Conservation (phyloP, 2,329 filamentous ascomycete species). For the Aschersonia sp. region DNA sequence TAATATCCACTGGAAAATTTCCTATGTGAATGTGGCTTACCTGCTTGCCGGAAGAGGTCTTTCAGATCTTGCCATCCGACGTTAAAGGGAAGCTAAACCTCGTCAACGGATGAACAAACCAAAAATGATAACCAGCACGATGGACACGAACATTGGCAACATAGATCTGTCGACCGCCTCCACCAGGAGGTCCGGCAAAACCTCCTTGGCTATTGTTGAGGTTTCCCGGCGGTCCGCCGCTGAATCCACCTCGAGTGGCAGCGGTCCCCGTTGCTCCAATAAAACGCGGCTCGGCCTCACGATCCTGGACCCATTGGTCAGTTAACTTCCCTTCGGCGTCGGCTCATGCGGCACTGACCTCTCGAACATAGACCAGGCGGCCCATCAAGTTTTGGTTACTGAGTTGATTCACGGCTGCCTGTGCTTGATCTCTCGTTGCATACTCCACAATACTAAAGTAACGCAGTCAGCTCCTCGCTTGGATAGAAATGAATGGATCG, state of each 20-base stretch:
- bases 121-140: not conserved
- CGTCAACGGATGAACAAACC: slow-evolving; percentile 3
- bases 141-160: slow-evolving; percentile 81
- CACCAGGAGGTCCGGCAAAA: slow-evolving; percentile 31
- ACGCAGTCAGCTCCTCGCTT: not conserved
- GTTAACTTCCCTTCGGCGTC: not conserved
- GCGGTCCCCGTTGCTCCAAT: slow-evolving; percentile 54
- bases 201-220: slow-evolving; percentile 38
- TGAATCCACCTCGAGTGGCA: slow-evolving; percentile 47
- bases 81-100: slow-evolving; percentile 74
- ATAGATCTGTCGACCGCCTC: slow-evolving; percentile 75
- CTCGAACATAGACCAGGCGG: slow-evolving; percentile 93
- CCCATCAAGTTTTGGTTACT: slow-evolving; percentile 99
- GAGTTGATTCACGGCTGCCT: slow-evolving; percentile 90
- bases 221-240: slow-evolving; percentile 34
- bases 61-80: slow-evolving; percentile 99
- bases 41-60: slow-evolving; percentile 94
- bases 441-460: slow-evolving; percentile 92
- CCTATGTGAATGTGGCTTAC: slow-evolving; percentile 38
- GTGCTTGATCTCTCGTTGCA: slow-evolving; percentile 97
- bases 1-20: not conserved
- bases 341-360: slow-evolving; percentile 43
- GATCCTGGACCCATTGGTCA: slow-evolving; percentile 48
- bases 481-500: too few relatives aligned
- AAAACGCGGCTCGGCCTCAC: slow-evolving; percentile 94